phyloP scores from a whole-genome alignment of 495 filamentous ascomycete species.

The Hypoxylon cercidicola region DNA sequence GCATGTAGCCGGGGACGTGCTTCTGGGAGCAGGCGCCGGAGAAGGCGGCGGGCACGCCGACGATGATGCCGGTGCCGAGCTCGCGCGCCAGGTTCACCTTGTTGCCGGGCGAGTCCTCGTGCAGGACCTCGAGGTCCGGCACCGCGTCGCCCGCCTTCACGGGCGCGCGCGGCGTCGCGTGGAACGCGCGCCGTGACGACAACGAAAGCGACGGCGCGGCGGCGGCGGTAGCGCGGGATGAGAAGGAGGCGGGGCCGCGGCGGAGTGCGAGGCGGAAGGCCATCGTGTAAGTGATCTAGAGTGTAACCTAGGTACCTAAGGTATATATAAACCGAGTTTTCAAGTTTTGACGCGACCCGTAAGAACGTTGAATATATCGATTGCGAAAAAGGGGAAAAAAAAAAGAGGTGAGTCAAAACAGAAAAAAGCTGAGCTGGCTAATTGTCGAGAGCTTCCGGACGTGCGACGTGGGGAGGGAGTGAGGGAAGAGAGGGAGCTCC shows the following conservation, averaged over 20 bases:
- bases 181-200: slow-evolving; percentile 56
- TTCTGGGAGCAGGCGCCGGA: slow-evolving; percentile 80
- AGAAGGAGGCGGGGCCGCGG: slow-evolving; percentile 21
- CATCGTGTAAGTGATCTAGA: no score
- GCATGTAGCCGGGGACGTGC: slow-evolving; percentile 86
- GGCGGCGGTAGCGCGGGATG: slow-evolving; percentile 10
- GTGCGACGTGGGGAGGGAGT: no score
- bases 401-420: no score
- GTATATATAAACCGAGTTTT: no score
- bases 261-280: slow-evolving; percentile 43
- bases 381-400: no score
- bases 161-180: slow-evolving; percentile 58
- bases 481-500: no score
- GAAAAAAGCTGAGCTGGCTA: no score
- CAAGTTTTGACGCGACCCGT: no score
- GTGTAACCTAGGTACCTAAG: no score
- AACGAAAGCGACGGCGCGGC: slow-evolving; percentile 3
- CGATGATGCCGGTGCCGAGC: slow-evolving; percentile 78
- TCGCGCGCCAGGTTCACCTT: slow-evolving; percentile 86
- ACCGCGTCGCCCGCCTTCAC: slow-evolving; percentile 71
- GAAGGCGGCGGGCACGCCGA: slow-evolving; percentile 93
- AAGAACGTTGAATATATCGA: no score
- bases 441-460: no score
- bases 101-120: slow-evolving; percentile 76
- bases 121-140: slow-evolving; percentile 68